Evolutionary conservation across 2,329 filamentous ascomycete genomes (phyloP).

Genomic region (Penicillium sp.): DNA sequence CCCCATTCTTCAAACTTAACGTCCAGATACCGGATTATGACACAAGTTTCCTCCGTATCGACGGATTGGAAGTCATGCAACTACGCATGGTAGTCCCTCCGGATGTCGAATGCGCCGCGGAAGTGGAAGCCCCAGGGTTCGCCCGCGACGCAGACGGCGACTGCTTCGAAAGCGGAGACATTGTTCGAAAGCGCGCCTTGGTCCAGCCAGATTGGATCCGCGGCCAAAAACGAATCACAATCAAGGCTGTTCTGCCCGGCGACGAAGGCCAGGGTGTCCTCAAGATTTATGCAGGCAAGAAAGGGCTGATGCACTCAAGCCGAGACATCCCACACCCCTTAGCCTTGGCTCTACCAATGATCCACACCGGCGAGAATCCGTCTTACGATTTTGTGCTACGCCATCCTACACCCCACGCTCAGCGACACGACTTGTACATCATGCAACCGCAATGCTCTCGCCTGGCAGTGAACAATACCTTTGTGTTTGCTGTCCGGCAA

Average conservation of each 20-base stretch:
- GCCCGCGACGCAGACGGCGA: constrained; percentile 84
- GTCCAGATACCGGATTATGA: constrained; percentile 86
- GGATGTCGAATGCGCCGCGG: constrained; percentile 87
- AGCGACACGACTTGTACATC: constrained; percentile 94
- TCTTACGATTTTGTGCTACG: constrained; percentile 89
- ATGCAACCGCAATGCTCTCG: constrained; percentile 90
- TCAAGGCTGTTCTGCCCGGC: constrained; percentile 87
- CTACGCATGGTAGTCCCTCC: constrained; percentile 81
- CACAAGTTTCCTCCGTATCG: constrained; percentile 78
- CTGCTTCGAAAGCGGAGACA: constrained; percentile 85
- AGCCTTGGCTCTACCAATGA: constrained; percentile 82
- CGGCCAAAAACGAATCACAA: constrained; percentile 83
- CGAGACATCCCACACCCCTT: constrained; percentile 93
- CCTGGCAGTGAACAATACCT: constrained; percentile 92
- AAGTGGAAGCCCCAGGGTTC: constrained; percentile 82
- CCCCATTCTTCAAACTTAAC: constrained; percentile 79
- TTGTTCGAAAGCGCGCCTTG: constrained; percentile 78
- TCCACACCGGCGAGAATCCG: constrained; percentile 88
- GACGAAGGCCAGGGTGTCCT: constrained; percentile 86
- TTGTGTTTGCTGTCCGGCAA: constrained; percentile 93
- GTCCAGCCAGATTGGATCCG: constrained; percentile 89
- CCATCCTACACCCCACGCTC: constrained; percentile 96
- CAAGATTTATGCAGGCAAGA: constrained; percentile 90
- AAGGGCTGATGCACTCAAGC: constrained; percentile 95
- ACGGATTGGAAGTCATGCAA: constrained; percentile 91